phyloP scores from a whole-genome alignment of 768 basidiomycete species.

The Amanita jacksonii region DNA sequence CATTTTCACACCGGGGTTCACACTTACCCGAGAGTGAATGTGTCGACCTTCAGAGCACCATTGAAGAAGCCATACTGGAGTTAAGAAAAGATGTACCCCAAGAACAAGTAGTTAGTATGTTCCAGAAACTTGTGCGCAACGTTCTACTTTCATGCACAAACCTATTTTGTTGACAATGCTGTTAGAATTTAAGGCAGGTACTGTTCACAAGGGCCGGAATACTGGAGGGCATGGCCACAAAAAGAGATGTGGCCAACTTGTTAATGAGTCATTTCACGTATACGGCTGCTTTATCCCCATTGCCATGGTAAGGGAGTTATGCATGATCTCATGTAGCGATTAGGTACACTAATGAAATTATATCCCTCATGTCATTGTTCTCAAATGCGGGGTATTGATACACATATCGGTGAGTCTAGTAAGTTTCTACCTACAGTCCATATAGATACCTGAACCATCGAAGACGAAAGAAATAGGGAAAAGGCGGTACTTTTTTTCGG shows the following conservation, averaged over 20 bases:
- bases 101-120: constrained; percentile 64
- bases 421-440: neutral
- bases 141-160: neutral
- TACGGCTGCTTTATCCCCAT: constrained; percentile 29
- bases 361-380: no score
- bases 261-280: constrained; percentile 51
- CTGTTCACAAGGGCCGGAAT: constrained; percentile 53
- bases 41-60: constrained; percentile 11
- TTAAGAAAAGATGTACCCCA: constrained; percentile 61
- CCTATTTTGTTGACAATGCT: neutral
- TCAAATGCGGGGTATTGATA: no score
- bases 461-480: no score
- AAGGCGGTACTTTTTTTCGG: no score
- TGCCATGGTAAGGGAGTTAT: neutral
- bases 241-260: constrained; percentile 53
- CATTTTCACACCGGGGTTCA: constrained; percentile 23
- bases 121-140: constrained; percentile 52
- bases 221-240: constrained; percentile 59
- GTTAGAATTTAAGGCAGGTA: constrained; percentile 58
- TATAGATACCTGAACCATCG: no score
- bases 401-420: neutral
- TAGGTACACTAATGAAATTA: neutral
- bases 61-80: constrained; percentile 47
- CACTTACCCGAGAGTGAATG: neutral
- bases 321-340: neutral